phyloP scores from a whole-genome alignment of 805 yeast species.

The Metschnikowia noctiluminum region DNA sequence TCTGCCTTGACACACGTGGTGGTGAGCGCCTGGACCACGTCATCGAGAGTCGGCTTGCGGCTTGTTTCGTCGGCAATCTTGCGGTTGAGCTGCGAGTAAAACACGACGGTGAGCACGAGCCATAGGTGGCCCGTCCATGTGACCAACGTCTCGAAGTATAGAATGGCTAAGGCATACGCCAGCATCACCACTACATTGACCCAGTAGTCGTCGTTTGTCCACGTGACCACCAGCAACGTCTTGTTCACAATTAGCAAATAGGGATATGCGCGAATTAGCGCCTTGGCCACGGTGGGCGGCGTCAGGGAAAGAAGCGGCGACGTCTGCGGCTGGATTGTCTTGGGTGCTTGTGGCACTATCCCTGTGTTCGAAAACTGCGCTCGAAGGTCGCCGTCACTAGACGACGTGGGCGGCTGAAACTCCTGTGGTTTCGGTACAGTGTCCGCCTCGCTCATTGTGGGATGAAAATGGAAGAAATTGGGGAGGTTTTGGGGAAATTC shows the following conservation, averaged over 20 bases:
- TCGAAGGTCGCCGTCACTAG: slow-evolving; percentile 23
- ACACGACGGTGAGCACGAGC: slow-evolving; percentile 56
- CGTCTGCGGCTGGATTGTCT: slow-evolving; percentile 43
- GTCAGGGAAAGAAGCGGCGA: slow-evolving; percentile 86
- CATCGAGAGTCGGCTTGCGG: slow-evolving; percentile 79
- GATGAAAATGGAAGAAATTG: neutral
- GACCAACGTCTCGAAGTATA: slow-evolving; percentile 76
- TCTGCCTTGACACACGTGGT: slow-evolving; percentile 74
- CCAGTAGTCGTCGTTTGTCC: slow-evolving; percentile 89
- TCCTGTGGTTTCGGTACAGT: slow-evolving; percentile 13
- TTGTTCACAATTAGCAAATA: slow-evolving; percentile 72
- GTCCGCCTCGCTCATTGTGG: slow-evolving; percentile 13
- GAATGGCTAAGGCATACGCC: slow-evolving; percentile 52
- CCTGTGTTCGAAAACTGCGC: slow-evolving; percentile 24
- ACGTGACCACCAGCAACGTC: slow-evolving; percentile 68
- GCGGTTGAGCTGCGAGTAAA: slow-evolving; percentile 57
- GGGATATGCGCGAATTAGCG: slow-evolving; percentile 80
- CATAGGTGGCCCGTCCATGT: slow-evolving; percentile 81
- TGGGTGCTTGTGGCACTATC: slow-evolving; percentile 4
- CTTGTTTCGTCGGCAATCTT: slow-evolving; percentile 57
- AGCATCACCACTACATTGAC: slow-evolving; percentile 60
- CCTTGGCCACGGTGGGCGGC: slow-evolving; percentile 86
- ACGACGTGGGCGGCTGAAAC: slow-evolving; percentile 11
- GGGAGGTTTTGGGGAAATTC: neutral
- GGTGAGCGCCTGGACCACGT: slow-evolving; percentile 73